These are phyloP conservation scores for Ogataea henricii DNA, from an alignment of 805 yeast species.

Conservation along the genomic window DNA sequence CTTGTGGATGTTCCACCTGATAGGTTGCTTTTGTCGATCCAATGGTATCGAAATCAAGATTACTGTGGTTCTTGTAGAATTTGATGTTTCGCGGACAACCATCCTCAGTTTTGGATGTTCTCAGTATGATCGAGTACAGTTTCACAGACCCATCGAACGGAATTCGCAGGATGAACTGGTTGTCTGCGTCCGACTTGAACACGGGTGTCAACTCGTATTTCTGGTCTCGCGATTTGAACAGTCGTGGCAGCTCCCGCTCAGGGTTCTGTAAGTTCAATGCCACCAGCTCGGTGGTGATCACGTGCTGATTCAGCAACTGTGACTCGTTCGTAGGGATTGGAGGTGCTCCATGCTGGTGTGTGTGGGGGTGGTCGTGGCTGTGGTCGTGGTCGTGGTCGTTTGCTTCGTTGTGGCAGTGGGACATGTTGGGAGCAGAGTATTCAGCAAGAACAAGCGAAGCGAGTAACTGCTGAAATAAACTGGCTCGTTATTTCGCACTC, in stretches of 20 bases:
- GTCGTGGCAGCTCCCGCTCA: slow-evolving; percentile 46
- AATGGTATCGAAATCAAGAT: slow-evolving; percentile 73
- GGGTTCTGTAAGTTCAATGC: slow-evolving; percentile 64
- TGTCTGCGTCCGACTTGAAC: slow-evolving; percentile 70
- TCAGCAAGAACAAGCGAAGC: not conserved
- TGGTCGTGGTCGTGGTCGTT: slow-evolving; percentile 15
- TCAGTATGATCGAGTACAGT: slow-evolving; percentile 68
- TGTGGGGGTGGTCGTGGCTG: slow-evolving; percentile 31
- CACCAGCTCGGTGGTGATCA: slow-evolving; percentile 59
- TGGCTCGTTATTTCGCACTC: too few relatives aligned
- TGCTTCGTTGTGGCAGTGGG: slow-evolving; percentile 22
- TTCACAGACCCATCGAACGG: slow-evolving; percentile 76
- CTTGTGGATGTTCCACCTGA: slow-evolving; percentile 61
- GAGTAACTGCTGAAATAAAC: too few relatives aligned
- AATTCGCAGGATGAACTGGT: slow-evolving; percentile 72
- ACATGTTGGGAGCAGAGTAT: slow-evolving; percentile 16
- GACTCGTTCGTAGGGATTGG: slow-evolving; percentile 71
- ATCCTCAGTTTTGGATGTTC: slow-evolving; percentile 58
- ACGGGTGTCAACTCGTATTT: slow-evolving; percentile 49
- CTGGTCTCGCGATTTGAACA: slow-evolving; percentile 55
- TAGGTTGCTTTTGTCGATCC: slow-evolving; percentile 50
- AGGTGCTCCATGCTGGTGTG: slow-evolving; percentile 49
- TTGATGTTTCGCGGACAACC: slow-evolving; percentile 71
- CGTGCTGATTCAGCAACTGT: slow-evolving; percentile 64
- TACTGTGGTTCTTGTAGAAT: slow-evolving; percentile 68